A percentile compares a stretch with the other conserved stretches of the same genome.
phyloP scores from a whole-genome alignment of 1,284 basidiomycete species.

The Microbotryomycetes sp. region DNA sequence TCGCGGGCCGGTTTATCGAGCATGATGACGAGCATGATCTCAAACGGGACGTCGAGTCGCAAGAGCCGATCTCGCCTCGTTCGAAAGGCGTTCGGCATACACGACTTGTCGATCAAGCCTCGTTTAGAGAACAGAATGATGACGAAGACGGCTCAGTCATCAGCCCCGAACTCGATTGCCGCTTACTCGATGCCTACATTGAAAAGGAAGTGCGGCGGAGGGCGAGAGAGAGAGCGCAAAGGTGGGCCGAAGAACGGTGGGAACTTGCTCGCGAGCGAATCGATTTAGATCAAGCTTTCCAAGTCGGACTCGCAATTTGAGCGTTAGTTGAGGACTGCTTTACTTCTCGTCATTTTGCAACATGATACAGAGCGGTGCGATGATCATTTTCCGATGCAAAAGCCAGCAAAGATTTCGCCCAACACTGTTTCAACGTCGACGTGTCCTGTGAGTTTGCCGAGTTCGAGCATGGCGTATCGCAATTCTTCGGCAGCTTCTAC shows the following conservation, averaged over 20 bases:
- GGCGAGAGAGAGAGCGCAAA: neutral
- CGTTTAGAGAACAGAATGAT: neutral
- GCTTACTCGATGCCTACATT: neutral
- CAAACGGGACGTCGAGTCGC: neutral
- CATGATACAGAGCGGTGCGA: no score
- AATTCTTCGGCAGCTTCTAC: constrained; percentile 77
- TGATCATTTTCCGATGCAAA: constrained; percentile 61
- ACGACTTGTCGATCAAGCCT: neutral
- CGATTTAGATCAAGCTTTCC: no score
- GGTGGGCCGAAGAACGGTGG: neutral
- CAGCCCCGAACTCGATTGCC: neutral
- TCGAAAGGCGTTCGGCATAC: neutral
- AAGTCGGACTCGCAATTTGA: no score
- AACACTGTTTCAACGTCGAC: constrained; percentile 70
- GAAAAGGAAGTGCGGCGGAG: neutral
- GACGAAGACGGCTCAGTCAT: neutral
- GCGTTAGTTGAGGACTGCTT: no score
- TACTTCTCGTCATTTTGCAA: no score
- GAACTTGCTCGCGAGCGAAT: neutral
- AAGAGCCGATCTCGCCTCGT: neutral
- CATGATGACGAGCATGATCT: neutral
- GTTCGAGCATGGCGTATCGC: constrained; percentile 67
- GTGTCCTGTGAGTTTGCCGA: constrained; percentile 69
- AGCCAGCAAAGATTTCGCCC: constrained; percentile 70
- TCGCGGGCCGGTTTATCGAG: neutral